phyloP scores from a whole-genome alignment of 106 monocot species.

The Alisma plantagoaquatica region DNA sequence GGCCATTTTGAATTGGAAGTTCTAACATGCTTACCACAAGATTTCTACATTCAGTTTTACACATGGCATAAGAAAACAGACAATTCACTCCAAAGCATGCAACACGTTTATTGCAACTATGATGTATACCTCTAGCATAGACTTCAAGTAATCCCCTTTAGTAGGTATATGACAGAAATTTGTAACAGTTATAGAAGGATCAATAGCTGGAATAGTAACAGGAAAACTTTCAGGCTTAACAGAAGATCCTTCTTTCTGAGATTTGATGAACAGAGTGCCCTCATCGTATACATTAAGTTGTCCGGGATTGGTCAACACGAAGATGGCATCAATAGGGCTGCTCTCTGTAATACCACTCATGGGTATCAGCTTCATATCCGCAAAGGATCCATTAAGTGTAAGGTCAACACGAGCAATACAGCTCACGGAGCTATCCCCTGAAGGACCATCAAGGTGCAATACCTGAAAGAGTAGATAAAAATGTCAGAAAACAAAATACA shows the following conservation, averaged over 20 bases:
- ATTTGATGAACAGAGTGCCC: conserved; percentile 32
- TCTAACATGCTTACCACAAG: conserved; percentile 10
- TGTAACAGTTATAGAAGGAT: conserved; percentile 68
- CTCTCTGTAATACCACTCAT: conserved; percentile 34
- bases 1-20: conserved; percentile 64
- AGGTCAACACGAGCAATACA: conserved; percentile 65
- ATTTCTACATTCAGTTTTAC: conserved; percentile 34
- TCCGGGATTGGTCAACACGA: conserved; percentile 87
- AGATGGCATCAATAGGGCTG: conserved; percentile 50
- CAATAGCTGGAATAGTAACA: conserved; percentile 52
- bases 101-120: too few species aligned
- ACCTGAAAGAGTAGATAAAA: conserved; percentile 39
- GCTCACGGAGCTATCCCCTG: conserved; percentile 50
- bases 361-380: conserved; percentile 89
- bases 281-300: conserved; percentile 88
- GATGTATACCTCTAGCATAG: conserved; percentile 60
- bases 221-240: conserved; percentile 59
- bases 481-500: neutral
- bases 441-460: conserved; percentile 53
- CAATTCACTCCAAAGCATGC: too few species aligned
- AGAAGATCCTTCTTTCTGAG: conserved; percentile 24
- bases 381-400: conserved; percentile 84
- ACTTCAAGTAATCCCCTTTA: conserved; percentile 15
- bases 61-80: too few species aligned
- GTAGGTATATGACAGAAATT: conserved; percentile 40